Percentiles rank a stretch among this genome's conserved stretches.
Evolutionary conservation across 192 early-diverging fungal genomes (phyloP).

Genomic region (Gryganskiella cystojenkinii): DNA sequence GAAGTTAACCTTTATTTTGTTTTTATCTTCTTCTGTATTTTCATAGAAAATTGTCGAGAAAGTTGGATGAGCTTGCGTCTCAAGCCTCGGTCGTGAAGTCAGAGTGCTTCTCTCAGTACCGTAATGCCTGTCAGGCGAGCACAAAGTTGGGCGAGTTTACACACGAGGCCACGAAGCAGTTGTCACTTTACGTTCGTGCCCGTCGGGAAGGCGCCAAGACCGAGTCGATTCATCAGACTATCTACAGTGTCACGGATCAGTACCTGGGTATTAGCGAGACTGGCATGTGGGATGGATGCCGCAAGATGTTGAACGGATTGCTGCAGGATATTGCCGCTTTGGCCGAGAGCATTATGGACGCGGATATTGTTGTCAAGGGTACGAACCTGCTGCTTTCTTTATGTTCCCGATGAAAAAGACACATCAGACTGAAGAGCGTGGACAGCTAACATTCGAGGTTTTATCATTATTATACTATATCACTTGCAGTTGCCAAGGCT

Average conservation of each 20-base stretch:
- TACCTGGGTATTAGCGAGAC: constrained; percentile 67
- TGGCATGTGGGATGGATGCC: constrained; percentile 68
- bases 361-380: constrained; percentile 64
- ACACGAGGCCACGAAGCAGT: constrained; percentile 45
- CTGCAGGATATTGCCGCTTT: constrained; percentile 58
- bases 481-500: constrained; percentile 45
- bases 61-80: constrained; percentile 67
- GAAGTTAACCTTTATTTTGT: not conserved
- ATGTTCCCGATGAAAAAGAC: not conserved
- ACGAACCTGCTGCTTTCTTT: not conserved
- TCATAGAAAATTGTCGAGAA: constrained; percentile 72
- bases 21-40: not conserved
- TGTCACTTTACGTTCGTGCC: constrained; percentile 22
- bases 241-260: constrained; percentile 67
- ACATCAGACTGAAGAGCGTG: too few species aligned
- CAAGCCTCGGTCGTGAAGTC: constrained; percentile 58
- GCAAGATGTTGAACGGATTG: constrained; percentile 60
- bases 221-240: constrained; percentile 58
- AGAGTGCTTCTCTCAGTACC: constrained; percentile 58
- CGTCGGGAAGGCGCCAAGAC: constrained; percentile 33
- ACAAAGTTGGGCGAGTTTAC: constrained; percentile 61
- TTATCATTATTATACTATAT: not conserved
- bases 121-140: constrained; percentile 57
- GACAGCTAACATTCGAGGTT: too few species aligned
- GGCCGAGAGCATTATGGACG: constrained; percentile 61